These are phyloP conservation scores for Boletus reticuloceps DNA, from an alignment of 768 basidiomycete genomes.

Conservation along the genomic window DNA sequence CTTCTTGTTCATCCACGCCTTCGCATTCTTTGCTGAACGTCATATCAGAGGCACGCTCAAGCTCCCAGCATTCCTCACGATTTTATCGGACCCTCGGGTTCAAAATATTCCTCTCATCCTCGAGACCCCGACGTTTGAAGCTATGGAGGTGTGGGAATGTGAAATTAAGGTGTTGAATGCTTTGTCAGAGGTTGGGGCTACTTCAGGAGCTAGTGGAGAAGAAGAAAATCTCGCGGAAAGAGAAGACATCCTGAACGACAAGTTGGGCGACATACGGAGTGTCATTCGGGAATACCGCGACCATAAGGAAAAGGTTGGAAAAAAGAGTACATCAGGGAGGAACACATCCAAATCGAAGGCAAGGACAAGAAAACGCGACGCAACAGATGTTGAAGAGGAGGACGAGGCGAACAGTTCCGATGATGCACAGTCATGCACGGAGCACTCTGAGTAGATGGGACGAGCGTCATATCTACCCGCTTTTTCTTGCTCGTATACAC, in stretches of 20 bases:
- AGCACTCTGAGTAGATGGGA: neutral
- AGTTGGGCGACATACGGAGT: slow-evolving; percentile 11
- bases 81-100: slow-evolving; percentile 66
- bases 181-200: slow-evolving; percentile 28
- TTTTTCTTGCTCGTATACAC: neutral
- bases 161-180: slow-evolving; percentile 65
- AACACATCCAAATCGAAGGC: neutral
- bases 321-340: neutral
- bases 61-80: slow-evolving; percentile 57
- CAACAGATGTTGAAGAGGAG: slow-evolving; percentile 4
- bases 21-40: neutral
- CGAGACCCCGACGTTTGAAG: slow-evolving; percentile 76
- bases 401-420: slow-evolving; percentile 4
- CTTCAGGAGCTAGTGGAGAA: neutral
- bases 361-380: slow-evolving; percentile 6
- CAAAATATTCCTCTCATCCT: slow-evolving; percentile 75
- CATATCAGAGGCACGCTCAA: slow-evolving; percentile 61
- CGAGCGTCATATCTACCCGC: neutral
- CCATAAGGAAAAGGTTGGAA: slow-evolving; percentile 3
- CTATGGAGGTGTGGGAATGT: slow-evolving; percentile 64
- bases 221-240: neutral
- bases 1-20: neutral
- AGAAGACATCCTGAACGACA: slow-evolving; percentile 2
- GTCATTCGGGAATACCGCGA: slow-evolving; percentile 13
- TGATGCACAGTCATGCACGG: neutral